Base-by-base conservation (phyloP, 2,329 filamentous ascomycete species). In the Colletotrichum costaricense region DNA sequence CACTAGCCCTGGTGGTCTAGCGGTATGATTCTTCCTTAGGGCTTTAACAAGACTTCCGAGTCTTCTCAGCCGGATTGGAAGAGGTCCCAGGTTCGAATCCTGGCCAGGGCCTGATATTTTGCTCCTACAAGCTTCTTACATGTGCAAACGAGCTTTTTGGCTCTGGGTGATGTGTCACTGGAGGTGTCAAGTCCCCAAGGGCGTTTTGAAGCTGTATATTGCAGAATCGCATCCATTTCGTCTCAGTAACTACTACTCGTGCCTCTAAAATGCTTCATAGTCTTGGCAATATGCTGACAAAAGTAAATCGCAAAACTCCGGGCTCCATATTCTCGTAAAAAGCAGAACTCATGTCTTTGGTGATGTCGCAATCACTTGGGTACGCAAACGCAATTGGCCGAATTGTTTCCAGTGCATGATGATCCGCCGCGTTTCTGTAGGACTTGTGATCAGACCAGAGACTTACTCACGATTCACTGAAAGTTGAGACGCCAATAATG, bases 1-100 rank as follows among this genome's bases (percentile, higher is more conserved):
- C 19, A 38, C 11, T 30, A n/a, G 30, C 56, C 56, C 56, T 59
- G 30, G 56, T 59, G 56, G 30, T 59, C 30, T 59, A 59, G 56
- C 56, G 30, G 56, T 38, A 59, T 59, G 30, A 59, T 59, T 22
- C 56, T 59, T 59, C 56, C 30, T 59, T 59, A 59, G 54, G 54
- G 54, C 42, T 49, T 56, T 7, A 56, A 9, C 4, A 22, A 49
- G 42, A 49, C 19, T 49, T 49, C 8, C 19, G 19, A 49, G 19
- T 22, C 42, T 49, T 22, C 4, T n/a, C 42, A 22, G 42, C 19
- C 42, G 3, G 42, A 22, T 11, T 49, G 42, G 42, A 49, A 49
- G 42, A 49, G 42, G 42, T 49, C 42, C 42, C 42, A 49, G 42
- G 42, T 55, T 55, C 52, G 52, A 55, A 24, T 26, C 52, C 52